A percentile compares a stretch with the other conserved stretches of the same genome.
Conservation (phyloP, 768 basidiomycete genomes). For the Termitomyces sp. region DNA sequence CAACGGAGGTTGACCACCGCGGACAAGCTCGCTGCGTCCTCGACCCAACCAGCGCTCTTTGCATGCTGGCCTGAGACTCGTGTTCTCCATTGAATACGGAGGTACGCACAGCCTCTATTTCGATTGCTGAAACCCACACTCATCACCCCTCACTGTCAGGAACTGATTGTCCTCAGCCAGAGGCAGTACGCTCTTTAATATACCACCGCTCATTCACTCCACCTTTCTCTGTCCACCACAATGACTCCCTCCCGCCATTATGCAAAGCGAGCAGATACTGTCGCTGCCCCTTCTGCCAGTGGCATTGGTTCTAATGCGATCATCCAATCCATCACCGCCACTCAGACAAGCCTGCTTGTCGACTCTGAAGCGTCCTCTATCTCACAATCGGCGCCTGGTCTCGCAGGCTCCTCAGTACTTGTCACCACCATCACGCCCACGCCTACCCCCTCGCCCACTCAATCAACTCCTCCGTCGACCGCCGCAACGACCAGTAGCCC, state of each 20-base stretch:
- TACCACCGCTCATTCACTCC: slow-evolving; percentile 8
- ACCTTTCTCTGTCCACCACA: background rate
- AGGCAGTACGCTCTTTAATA: slow-evolving; percentile 19
- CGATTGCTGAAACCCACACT: slow-evolving; percentile 3
- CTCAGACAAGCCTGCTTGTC: slow-evolving; percentile 10
- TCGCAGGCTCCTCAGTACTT: too few relatives aligned
- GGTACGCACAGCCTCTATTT: background rate
- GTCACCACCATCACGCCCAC: background rate
- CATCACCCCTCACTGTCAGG: slow-evolving; percentile 10
- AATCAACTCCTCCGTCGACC: slow-evolving; percentile 11
- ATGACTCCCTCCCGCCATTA: slow-evolving; percentile 9
- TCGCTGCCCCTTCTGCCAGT: slow-evolving; percentile 14
- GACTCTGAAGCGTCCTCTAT: slow-evolving; percentile 5
- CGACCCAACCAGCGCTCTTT: background rate
- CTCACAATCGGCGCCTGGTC: background rate
- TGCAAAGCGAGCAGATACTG: slow-evolving; percentile 9
- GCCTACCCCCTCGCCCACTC: slow-evolving; percentile 5
- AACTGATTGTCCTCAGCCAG: slow-evolving; percentile 10
- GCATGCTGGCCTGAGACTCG: slow-evolving; percentile 12
- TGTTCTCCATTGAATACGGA: background rate
- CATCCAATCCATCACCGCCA: slow-evolving; percentile 1
- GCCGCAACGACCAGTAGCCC: slow-evolving; percentile 21
- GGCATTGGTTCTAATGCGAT: slow-evolving; percentile 4
- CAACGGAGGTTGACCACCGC: background rate
- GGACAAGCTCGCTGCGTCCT: background rate